Percentiles rank a stretch among this genome's conserved stretches.
phyloP scores from a whole-genome alignment of 176 grass and related monocot genomes.

The Bonia amplexicaulis region DNA sequence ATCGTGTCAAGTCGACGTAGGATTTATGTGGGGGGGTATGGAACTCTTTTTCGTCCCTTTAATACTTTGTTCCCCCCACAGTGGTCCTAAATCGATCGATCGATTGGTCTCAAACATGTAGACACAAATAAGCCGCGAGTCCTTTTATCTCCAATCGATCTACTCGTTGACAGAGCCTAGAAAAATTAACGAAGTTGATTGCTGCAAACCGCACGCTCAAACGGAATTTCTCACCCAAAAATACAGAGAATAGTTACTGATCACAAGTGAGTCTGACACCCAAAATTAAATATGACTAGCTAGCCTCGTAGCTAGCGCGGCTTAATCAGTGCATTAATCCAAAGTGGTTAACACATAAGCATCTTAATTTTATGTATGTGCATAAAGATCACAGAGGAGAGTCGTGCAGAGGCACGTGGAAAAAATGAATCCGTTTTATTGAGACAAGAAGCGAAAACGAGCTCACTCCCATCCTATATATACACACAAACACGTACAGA shows the following conservation, averaged over 20 bases:
- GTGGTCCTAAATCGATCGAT: constrained; percentile 12
- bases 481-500: too few relatives aligned
- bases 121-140: constrained; percentile 7
- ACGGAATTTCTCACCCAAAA: too few relatives aligned
- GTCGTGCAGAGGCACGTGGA: constrained; percentile 11
- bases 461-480: too few relatives aligned
- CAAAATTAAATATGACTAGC: too few relatives aligned
- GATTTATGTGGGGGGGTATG: not conserved
- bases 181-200: too few relatives aligned
- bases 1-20: constrained; percentile 2
- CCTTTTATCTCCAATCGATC: not conserved
- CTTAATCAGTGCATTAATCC: not conserved
- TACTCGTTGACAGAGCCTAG: not conserved
- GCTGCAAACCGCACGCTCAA: too few relatives aligned
- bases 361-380: not conserved
- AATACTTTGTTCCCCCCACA: constrained; percentile 6
- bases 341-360: not conserved
- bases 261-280: too few relatives aligned
- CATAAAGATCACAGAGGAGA: not conserved
- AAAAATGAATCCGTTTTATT: too few relatives aligned
- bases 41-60: constrained; percentile 28
- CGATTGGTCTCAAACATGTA: not conserved
- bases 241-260: too few relatives aligned
- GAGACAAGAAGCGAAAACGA: too few relatives aligned
- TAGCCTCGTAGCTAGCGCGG: too few relatives aligned